Evolutionary conservation across 2,329 filamentous ascomycete species (phyloP), one percentile per base, ranked within the genome.

Genomic region (Fusarium neocosmosporiellum): DNA sequence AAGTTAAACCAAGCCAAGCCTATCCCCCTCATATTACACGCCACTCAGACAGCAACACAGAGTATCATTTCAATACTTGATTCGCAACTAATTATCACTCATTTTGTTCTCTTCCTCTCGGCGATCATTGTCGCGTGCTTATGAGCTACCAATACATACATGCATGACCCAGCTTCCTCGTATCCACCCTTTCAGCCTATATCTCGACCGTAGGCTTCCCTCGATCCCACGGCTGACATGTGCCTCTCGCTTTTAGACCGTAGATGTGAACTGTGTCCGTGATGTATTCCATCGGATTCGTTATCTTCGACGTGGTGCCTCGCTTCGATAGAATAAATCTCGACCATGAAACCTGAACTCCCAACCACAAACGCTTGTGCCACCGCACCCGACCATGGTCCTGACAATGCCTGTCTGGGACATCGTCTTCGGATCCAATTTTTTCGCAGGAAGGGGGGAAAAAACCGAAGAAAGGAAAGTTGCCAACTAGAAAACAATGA

Each of bases 311-410:
- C 54, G 59, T 57, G 57, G 59, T 69, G 43, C 62, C 50, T 74
- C 41, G 34, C 53, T 69, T 64, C 29, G 65, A 72, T 61, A 34
- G 59, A 73, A 66, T 58, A 59, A 55, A 57, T 27, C 31, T 65
- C 67, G 66, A 64, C 68, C 66, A 69, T 63, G 59, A 70, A 74
- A 71, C 72, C 72, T 73, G 62, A 77, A 77, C 74, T 77, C 74
- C 75, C 73, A 75, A 72, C 66, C 71, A 73, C 69, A 77, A 77
- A 70, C 74, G 69, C 72, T 78, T 73, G 65, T 70, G 71, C 75
- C 67, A 46, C 74, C 63, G 67, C 75, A 78, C 64, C 59, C 68
- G 68, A 59, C 61, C 65, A 22, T 73, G 66, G 59, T 73, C 69
- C 66, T 66, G 31, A 61, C 66, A 63, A 57, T 57, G 48, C 69